Percentiles rank a stretch among this genome's conserved stretches.
These are phyloP conservation scores for Sonneratia caseolaris DNA, from an alignment of 345 rosid species.

Conservation along the genomic window DNA sequence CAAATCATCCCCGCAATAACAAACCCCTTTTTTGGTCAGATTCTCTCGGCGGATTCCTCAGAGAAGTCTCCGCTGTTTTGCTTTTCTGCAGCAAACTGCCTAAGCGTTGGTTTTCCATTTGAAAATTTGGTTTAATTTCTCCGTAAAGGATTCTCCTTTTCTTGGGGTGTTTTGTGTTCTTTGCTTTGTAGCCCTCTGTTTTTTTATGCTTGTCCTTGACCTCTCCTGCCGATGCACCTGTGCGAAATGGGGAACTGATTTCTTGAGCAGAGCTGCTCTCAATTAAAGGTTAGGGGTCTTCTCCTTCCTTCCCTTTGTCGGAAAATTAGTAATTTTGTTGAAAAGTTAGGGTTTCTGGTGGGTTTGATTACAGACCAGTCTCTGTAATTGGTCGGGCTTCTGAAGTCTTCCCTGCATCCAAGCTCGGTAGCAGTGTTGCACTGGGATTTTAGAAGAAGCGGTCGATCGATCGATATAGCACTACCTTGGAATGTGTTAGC, in stretches of 20 bases:
- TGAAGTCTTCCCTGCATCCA: background rate
- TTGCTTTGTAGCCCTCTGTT: too few relatives aligned
- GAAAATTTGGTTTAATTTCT: background rate
- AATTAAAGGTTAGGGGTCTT: background rate
- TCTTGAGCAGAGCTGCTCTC: background rate
- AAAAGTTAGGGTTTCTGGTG: conserved; percentile 1
- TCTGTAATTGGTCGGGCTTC: background rate
- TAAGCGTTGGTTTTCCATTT: background rate
- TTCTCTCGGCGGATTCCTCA: conserved; percentile 23
- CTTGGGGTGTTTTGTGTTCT: background rate
- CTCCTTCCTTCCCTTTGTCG: background rate
- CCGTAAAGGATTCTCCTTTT: background rate
- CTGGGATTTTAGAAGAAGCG: too few relatives aligned
- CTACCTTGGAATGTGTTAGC: background rate
- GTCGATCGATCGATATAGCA: background rate
- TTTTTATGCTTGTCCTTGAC: too few relatives aligned
- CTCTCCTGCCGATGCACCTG: background rate
- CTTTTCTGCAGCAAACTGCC: background rate
- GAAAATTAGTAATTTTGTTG: background rate
- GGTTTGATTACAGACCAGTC: too few relatives aligned
- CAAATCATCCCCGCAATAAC: conserved; percentile 29
- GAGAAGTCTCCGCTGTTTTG: conserved; percentile 1
- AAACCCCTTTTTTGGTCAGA: conserved; percentile 7
- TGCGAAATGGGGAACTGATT: conserved; percentile 1
- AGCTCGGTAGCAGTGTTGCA: conserved; percentile 1